phyloP scores from a whole-genome alignment of 768 basidiomycete genomes.

The Termitomyces sp. region DNA sequence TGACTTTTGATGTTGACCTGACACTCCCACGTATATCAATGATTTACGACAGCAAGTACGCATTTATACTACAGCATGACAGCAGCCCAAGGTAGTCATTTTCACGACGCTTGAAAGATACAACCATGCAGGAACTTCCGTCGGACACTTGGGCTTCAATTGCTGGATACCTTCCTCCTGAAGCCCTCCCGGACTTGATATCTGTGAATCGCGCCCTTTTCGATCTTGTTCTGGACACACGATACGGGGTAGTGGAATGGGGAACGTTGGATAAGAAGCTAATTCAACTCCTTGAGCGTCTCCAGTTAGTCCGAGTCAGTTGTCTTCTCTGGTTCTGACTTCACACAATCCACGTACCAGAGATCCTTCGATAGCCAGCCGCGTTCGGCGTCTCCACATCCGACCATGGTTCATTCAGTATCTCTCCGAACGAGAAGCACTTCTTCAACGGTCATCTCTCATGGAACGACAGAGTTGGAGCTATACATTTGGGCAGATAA shows the following conservation, averaged over 20 bases:
- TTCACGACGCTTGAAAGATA: background rate
- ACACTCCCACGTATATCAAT: background rate
- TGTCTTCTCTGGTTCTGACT: background rate
- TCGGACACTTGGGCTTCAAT: slow-evolving; percentile 29
- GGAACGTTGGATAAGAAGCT: slow-evolving; percentile 23
- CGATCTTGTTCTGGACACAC: slow-evolving; percentile 21
- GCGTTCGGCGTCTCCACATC: slow-evolving; percentile 29
- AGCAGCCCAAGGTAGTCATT: background rate
- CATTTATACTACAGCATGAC: background rate
- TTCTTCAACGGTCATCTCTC: background rate
- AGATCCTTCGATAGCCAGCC: slow-evolving; percentile 23
- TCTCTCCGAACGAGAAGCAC: slow-evolving; percentile 19
- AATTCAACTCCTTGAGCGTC: slow-evolving; percentile 18
- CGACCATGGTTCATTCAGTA: slow-evolving; percentile 36
- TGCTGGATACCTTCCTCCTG: slow-evolving; percentile 13
- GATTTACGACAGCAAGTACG: background rate
- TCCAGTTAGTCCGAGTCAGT: slow-evolving; percentile 21
- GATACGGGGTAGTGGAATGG: slow-evolving; percentile 28
- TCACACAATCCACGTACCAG: slow-evolving; percentile 11
- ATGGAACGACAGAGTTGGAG: background rate
- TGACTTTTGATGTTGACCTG: background rate
- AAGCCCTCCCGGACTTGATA: slow-evolving; percentile 13
- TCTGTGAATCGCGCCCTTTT: slow-evolving; percentile 30
- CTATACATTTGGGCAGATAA: background rate
- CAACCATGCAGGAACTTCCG: slow-evolving; percentile 18